These are phyloP conservation scores for Guadua angustifolia DNA, from an alignment of 176 grass and related monocot genomes.

Conservation along the genomic window DNA sequence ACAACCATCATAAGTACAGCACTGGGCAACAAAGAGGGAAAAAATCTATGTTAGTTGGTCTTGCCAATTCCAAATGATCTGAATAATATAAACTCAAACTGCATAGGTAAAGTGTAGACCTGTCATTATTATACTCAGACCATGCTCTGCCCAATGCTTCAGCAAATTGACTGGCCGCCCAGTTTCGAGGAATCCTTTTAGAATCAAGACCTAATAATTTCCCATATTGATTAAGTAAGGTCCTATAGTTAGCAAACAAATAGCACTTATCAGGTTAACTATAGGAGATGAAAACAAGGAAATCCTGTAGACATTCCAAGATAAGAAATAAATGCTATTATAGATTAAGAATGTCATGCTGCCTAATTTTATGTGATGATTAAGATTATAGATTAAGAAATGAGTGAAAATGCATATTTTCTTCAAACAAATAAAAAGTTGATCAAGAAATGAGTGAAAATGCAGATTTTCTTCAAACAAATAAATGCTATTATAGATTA, in stretches of 20 bases:
- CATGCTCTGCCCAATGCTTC: conserved; percentile 70
- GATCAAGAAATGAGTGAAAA: too few species aligned
- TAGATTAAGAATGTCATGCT: conserved; percentile 3
- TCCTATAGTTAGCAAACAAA: conserved; percentile 52
- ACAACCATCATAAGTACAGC: conserved; percentile 71
- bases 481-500: too few species aligned
- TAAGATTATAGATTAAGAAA: too few species aligned
- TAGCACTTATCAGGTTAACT: conserved; percentile 14
- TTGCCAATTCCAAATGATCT: conserved; percentile 13
- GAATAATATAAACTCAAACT: conserved; percentile 25
- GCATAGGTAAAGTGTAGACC: conserved; percentile 40
- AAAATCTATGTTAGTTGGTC: conserved; percentile 38
- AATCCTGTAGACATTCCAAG: not conserved
- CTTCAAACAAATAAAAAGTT: too few species aligned
- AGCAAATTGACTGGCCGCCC: conserved; percentile 66
- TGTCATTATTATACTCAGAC: conserved; percentile 69
- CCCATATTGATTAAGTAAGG: conserved; percentile 59
- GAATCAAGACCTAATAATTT: conserved; percentile 71
- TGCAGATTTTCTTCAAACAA: too few species aligned
- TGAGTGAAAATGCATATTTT: too few species aligned
- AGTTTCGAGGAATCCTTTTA: conserved; percentile 71
- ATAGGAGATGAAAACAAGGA: conserved; percentile 4
- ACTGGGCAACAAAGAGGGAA: too few species aligned
- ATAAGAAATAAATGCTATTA: too few species aligned
- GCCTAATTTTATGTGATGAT: conserved; percentile 12